Percentiles rank a stretch among this genome's conserved stretches.
Conservation (phyloP, 495 filamentous ascomycete species). For the Parathielavia appendiculata region DNA sequence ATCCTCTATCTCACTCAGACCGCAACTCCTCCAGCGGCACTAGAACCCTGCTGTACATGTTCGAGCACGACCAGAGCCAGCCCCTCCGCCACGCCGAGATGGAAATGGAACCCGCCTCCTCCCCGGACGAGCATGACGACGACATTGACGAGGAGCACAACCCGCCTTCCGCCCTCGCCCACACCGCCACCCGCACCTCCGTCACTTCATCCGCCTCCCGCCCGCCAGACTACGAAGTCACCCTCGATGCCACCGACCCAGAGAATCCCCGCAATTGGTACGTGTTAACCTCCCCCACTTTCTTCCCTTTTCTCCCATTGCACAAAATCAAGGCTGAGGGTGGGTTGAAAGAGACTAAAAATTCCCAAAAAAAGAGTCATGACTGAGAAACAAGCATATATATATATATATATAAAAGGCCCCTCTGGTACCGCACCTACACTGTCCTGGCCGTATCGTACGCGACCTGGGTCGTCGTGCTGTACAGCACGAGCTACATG, state of each 20-base stretch:
- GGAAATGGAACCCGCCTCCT: background rate
- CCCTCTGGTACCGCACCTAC: slow-evolving; percentile 58
- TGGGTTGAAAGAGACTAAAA: too few relatives aligned
- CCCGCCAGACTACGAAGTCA: slow-evolving; percentile 68
- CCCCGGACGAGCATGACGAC: background rate
- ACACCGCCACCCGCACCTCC: slow-evolving; percentile 43
- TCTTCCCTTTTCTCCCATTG: background rate
- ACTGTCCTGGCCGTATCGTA: slow-evolving; percentile 62
- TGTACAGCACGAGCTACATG: slow-evolving; percentile 85
- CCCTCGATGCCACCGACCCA: slow-evolving; percentile 61
- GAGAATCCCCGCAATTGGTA: slow-evolving; percentile 69
- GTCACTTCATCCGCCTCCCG: slow-evolving; percentile 55
- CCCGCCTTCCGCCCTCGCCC: slow-evolving; percentile 13
- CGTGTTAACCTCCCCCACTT: background rate
- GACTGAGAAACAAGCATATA: background rate
- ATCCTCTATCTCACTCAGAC: background rate
- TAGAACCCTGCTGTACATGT: slow-evolving; percentile 29
- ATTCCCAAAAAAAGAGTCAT: too few relatives aligned
- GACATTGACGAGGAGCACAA: slow-evolving; percentile 5
- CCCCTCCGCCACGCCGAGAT: background rate
- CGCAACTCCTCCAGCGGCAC: slow-evolving; percentile 23
- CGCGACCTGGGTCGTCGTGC: slow-evolving; percentile 67
- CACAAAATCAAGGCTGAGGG: too few relatives aligned
- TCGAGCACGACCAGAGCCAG: slow-evolving; percentile 30
- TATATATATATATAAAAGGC: too few relatives aligned